Conservation (phyloP, 345 rosid species). For the Brassica nigra region DNA sequence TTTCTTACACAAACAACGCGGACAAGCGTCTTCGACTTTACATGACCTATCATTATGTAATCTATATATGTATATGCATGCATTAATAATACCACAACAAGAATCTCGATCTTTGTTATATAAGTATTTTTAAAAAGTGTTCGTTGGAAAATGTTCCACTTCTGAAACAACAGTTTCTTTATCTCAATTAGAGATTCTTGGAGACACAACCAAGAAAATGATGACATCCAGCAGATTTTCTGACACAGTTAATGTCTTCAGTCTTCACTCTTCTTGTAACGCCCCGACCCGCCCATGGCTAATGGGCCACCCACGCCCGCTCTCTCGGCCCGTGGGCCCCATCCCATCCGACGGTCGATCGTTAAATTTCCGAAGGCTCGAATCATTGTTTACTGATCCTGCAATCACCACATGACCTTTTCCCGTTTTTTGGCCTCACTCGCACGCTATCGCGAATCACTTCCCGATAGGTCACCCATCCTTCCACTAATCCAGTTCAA, state of each 20-base stretch:
- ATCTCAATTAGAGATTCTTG: neutral
- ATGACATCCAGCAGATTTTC: conserved; percentile 3
- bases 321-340: too few relatives aligned
- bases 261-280: too few relatives aligned
- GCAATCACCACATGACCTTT: too few relatives aligned
- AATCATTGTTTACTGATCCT: too few relatives aligned
- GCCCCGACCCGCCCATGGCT: too few relatives aligned
- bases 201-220: neutral
- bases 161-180: neutral
- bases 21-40: neutral
- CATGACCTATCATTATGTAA: neutral
- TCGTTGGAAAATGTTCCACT: neutral
- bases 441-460: too few relatives aligned
- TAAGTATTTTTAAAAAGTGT: neutral
- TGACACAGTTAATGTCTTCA: conserved; percentile 3
- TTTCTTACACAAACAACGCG: neutral
- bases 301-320: too few relatives aligned
- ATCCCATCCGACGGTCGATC: too few relatives aligned
- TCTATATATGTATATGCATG: neutral
- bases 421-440: too few relatives aligned
- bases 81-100: neutral
- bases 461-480: too few relatives aligned
- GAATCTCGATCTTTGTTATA: conserved; percentile 15
- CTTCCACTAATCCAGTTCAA: too few relatives aligned
- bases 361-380: too few relatives aligned